These are phyloP conservation scores for Spinellus fusiger DNA, from an alignment of 192 early-diverging fungal genomes.

Conservation along the genomic window DNA sequence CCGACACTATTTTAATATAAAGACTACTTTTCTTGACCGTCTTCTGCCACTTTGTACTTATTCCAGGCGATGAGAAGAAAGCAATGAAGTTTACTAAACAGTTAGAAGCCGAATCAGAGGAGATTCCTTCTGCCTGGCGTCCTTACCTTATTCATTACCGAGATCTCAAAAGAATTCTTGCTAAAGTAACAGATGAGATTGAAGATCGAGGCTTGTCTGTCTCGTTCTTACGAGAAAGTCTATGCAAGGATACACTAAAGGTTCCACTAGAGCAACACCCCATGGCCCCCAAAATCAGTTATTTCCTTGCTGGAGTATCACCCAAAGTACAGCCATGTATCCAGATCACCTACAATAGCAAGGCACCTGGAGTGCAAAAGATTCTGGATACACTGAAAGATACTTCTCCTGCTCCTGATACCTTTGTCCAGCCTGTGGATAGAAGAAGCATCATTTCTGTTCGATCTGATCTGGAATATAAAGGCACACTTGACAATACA, in stretches of 20 bases:
- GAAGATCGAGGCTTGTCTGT: slow-evolving; percentile 40
- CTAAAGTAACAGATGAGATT: slow-evolving; percentile 64
- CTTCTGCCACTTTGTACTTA: too few species aligned
- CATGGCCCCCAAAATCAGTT: slow-evolving; percentile 15
- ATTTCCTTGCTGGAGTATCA: slow-evolving; percentile 19
- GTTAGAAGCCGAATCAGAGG: slow-evolving; percentile 57
- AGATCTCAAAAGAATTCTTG: slow-evolving; percentile 64
- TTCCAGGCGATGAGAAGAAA: too few species aligned
- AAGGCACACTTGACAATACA: background rate
- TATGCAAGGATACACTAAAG: background rate
- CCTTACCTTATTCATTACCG: slow-evolving; percentile 76
- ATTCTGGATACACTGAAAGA: background rate
- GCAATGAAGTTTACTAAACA: slow-evolving; percentile 81
- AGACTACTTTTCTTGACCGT: too few species aligned
- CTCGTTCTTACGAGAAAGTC: slow-evolving; percentile 18
- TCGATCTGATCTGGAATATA: background rate
- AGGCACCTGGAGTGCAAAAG: background rate
- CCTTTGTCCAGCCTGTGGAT: too few species aligned
- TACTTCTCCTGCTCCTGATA: background rate
- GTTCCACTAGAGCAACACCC: background rate
- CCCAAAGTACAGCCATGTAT: slow-evolving; percentile 8
- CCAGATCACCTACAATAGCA: slow-evolving; percentile 8
- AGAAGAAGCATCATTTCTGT: background rate
- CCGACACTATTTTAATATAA: too few species aligned
- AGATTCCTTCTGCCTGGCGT: slow-evolving; percentile 66